These are phyloP conservation scores for Leptographium lundbergii DNA, from an alignment of 2,329 filamentous ascomycete species.

Conservation along the genomic window DNA sequence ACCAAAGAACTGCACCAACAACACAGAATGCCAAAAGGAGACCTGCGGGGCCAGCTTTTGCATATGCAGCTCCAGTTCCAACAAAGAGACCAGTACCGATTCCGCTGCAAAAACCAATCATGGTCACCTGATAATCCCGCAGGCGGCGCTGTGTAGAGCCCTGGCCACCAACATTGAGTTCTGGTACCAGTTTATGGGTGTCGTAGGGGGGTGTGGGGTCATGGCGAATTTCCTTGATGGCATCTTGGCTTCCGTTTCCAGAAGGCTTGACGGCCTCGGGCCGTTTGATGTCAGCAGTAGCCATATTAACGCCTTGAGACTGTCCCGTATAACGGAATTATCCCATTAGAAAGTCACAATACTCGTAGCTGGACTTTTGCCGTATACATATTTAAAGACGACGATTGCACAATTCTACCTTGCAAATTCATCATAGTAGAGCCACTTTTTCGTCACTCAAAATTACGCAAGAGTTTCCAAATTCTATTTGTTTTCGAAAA, in stretches of 20 bases:
- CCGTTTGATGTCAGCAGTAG: background rate
- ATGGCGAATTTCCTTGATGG: background rate
- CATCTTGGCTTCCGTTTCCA: background rate
- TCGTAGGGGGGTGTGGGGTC: background rate
- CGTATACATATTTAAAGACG: background rate
- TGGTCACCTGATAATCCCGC: background rate
- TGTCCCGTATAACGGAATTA: background rate
- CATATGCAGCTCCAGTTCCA: slow-evolving; percentile 28
- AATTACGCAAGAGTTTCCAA: background rate
- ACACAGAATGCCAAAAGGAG: slow-evolving; percentile 27
- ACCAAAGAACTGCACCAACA: slow-evolving; percentile 30
- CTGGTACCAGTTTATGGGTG: background rate
- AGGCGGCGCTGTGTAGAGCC: background rate
- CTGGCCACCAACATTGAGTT: background rate
- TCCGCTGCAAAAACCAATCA: slow-evolving; percentile 18
- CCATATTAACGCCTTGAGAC: background rate
- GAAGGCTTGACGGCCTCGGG: background rate
- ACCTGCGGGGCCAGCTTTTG: slow-evolving; percentile 26
- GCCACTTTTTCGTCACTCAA: background rate
- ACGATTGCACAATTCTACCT: background rate
- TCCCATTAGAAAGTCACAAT: background rate
- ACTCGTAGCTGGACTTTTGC: background rate
- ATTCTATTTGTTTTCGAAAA: background rate
- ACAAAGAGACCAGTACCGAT: slow-evolving; percentile 35
- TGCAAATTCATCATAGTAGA: background rate